These are phyloP conservation scores for Eucalyptus leucophloia DNA, from an alignment of 345 rosid species.

Conservation along the genomic window DNA sequence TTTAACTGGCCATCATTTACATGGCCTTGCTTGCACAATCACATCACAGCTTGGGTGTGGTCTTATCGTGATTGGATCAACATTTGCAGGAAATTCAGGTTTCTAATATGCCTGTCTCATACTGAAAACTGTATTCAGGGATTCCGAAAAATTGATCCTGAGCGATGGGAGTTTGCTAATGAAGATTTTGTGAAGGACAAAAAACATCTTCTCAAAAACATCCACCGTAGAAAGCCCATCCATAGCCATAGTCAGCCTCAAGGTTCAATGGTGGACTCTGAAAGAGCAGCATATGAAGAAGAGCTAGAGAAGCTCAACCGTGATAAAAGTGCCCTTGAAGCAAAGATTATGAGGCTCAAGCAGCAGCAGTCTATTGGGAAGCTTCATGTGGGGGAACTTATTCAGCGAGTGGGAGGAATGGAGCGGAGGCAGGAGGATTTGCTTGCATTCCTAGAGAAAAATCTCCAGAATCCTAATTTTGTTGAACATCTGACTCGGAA, in stretches of 20 bases:
- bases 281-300: slow-evolving; percentile 58
- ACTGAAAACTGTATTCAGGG: slow-evolving; percentile 36
- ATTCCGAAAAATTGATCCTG: slow-evolving; percentile 83
- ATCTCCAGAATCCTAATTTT: slow-evolving; percentile 41
- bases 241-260: slow-evolving; percentile 88
- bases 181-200: slow-evolving; percentile 80
- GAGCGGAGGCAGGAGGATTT: slow-evolving; percentile 62
- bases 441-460: slow-evolving; percentile 40
- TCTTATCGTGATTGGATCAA: not conserved
- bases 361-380: slow-evolving; percentile 48
- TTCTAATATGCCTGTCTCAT: not conserved
- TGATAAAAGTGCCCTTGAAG: slow-evolving; percentile 64
- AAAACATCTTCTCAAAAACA: slow-evolving; percentile 85
- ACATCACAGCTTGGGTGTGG: not conserved
- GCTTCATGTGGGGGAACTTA: slow-evolving; percentile 50
- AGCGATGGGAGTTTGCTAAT: slow-evolving; percentile 89
- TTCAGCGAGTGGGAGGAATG: slow-evolving; percentile 33
- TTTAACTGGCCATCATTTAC: not conserved
- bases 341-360: slow-evolving; percentile 34
- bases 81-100: not conserved
- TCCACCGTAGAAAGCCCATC: slow-evolving; percentile 79
- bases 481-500: slow-evolving; percentile 43
- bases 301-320: slow-evolving; percentile 55
- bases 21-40: not conserved
- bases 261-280: slow-evolving; percentile 35